Percentiles rank a stretch among this genome's conserved stretches.
Conservation (phyloP, 495 filamentous ascomycete genomes). For the Saxispiralis lemnorum region DNA sequence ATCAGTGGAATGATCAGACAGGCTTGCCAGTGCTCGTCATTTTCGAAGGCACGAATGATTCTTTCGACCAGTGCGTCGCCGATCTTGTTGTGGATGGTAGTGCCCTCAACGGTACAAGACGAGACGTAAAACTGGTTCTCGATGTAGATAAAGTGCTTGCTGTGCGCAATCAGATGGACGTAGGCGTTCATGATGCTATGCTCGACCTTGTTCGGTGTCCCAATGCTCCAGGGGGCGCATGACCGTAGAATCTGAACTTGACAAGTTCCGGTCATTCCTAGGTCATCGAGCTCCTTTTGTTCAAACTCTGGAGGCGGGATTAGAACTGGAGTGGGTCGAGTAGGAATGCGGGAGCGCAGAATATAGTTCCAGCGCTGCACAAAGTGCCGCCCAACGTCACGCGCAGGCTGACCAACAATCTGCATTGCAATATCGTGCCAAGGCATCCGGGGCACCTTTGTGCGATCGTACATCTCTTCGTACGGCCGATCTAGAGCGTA, state of each 20-base stretch:
- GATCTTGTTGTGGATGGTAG: conserved; percentile 78
- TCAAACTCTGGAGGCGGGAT: conserved; percentile 87
- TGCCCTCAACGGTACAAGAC: conserved; percentile 73
- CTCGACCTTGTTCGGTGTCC: conserved; percentile 64
- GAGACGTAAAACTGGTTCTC: conserved; percentile 99
- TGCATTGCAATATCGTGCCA: conserved; percentile 99
- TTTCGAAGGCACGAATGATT: conserved; percentile 65
- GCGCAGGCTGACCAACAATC: conserved; percentile 85
- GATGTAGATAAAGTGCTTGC: conserved; percentile 95
- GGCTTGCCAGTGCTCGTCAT: conserved; percentile 83
- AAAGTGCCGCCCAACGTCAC: conserved; percentile 89
- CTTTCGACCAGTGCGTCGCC: conserved; percentile 90
- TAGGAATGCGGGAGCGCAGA: conserved; percentile 81
- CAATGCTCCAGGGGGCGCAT: conserved; percentile 77
- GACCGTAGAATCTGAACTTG: conserved; percentile 92
- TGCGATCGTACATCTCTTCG: conserved; percentile 96
- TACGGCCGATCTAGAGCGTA: conserved; percentile 87
- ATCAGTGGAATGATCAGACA: conserved; percentile 88
- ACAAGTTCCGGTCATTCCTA: conserved; percentile 82
- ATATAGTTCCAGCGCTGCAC: conserved; percentile 99
- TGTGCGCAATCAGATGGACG: conserved; percentile 80
- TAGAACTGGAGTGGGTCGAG: conserved; percentile 80
- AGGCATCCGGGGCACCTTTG: conserved; percentile 78
- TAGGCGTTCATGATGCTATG: conserved; percentile 94
- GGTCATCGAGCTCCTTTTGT: conserved; percentile 61